Evolutionary conservation across 495 filamentous ascomycete genomes (phyloP).

Genomic region (Articulospora tetracladia): DNA sequence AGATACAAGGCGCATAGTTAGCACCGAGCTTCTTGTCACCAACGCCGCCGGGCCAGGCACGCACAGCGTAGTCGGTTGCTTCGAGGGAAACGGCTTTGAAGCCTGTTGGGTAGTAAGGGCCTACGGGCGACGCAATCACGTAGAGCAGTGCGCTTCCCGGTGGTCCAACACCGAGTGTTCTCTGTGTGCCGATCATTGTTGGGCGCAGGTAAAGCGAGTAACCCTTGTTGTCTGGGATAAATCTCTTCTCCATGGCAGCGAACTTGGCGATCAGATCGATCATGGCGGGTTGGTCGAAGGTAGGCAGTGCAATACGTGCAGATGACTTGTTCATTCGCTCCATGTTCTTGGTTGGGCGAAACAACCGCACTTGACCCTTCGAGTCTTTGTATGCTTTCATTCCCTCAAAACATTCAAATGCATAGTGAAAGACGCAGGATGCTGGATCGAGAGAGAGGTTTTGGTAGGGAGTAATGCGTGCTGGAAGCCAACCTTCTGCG

Average conservation of each 20-base stretch:
- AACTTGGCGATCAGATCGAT: slow-evolving; percentile 78
- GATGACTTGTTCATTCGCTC: slow-evolving; percentile 83
- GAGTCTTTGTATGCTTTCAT: slow-evolving; percentile 96
- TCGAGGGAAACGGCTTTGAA: slow-evolving; percentile 95
- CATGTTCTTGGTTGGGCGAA: slow-evolving; percentile 98
- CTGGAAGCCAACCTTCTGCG: slow-evolving; percentile 70
- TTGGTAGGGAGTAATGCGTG: slow-evolving; percentile 87
- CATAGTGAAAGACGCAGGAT: slow-evolving; percentile 97
- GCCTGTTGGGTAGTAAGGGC: slow-evolving; percentile 95
- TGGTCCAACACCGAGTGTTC: slow-evolving; percentile 84
- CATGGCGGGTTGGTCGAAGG: slow-evolving; percentile 65
- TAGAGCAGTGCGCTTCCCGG: slow-evolving; percentile 89
- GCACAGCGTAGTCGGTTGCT: slow-evolving; percentile 90
- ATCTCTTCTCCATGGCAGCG: slow-evolving; percentile 74
- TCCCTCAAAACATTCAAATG: slow-evolving; percentile 94
- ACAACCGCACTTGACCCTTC: slow-evolving; percentile 70
- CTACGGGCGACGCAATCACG: slow-evolving; percentile 94
- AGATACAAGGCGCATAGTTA: slow-evolving; percentile 95
- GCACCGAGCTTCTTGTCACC: slow-evolving; percentile 97
- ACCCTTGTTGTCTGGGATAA: slow-evolving; percentile 79
- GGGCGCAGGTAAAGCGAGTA: slow-evolving; percentile 94
- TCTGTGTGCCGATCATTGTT: slow-evolving; percentile 95
- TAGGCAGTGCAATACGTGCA: slow-evolving; percentile 86
- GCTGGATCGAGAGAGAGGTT: slow-evolving; percentile 95
- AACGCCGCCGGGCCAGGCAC: slow-evolving; percentile 95